Conservation (phyloP, 495 filamentous ascomycete species). For the Podospora didyma region DNA sequence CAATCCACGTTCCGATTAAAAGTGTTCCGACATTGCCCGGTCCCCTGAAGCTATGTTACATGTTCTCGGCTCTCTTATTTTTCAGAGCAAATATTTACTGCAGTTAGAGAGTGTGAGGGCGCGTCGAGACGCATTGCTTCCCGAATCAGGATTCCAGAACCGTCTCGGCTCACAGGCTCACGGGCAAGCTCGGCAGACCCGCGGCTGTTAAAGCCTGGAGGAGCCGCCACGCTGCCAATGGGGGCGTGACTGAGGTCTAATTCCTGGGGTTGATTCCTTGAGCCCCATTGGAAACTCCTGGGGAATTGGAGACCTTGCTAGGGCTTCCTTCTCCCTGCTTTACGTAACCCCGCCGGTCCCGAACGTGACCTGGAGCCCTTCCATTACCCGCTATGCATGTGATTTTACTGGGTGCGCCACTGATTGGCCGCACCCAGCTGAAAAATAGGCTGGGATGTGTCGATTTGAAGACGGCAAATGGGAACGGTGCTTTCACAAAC, state of each 20-base stretch:
- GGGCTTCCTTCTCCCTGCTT: too few relatives aligned
- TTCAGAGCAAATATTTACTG: neutral
- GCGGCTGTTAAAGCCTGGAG: neutral
- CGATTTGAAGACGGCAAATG: neutral
- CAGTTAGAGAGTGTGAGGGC: neutral
- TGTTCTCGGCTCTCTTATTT: neutral
- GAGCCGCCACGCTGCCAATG: neutral
- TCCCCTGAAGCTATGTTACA: neutral
- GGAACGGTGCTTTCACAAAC: neutral
- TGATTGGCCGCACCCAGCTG: neutral
- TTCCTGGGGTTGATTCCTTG: neutral
- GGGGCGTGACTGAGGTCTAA: neutral
- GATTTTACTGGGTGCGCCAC: neutral
- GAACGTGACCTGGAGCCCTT: neutral
- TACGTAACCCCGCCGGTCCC: neutral
- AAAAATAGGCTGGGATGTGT: neutral
- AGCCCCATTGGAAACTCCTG: too few relatives aligned
- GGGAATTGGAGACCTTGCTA: too few relatives aligned
- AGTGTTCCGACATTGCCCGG: conserved; percentile 27
- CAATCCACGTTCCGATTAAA: neutral
- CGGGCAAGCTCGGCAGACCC: neutral
- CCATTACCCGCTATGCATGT: neutral
- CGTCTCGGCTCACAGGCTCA: neutral
- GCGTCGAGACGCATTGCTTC: neutral
- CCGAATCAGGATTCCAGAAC: neutral